These are phyloP conservation scores for Mycena albidolilacea DNA, from an alignment of 768 basidiomycete genomes.

Conservation along the genomic window DNA sequence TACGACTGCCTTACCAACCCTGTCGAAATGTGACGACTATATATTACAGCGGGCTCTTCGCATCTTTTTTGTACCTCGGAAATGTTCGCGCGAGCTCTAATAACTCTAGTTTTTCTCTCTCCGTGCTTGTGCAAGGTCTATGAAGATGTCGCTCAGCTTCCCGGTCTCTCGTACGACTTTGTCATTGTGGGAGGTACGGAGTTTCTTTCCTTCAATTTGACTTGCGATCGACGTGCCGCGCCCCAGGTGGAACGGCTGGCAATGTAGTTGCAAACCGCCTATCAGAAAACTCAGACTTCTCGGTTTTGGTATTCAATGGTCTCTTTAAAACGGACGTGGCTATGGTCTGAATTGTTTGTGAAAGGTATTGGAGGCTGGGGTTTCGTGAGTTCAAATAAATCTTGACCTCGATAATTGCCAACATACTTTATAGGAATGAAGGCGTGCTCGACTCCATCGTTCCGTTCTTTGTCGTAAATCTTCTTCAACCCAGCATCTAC, in stretches of 20 bases:
- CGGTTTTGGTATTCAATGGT: not conserved
- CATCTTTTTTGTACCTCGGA: not conserved
- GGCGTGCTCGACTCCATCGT: not conserved
- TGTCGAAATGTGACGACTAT: not conserved
- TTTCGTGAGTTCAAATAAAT: not conserved
- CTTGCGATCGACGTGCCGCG: not conserved
- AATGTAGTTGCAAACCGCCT: constrained; percentile 30
- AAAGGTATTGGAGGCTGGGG: not conserved
- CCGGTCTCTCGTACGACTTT: not conserved
- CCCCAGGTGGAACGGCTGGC: constrained; percentile 30
- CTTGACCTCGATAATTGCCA: not conserved
- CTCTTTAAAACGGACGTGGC: not conserved
- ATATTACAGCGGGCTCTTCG: not conserved
- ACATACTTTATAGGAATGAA: not conserved
- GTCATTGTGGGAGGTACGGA: not conserved
- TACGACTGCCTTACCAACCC: not conserved
- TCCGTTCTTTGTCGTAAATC: not conserved
- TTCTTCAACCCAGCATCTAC: constrained; percentile 1
- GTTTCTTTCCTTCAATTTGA: not conserved
- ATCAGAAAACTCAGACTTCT: constrained; percentile 29
- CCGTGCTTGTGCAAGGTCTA: constrained; percentile 1
- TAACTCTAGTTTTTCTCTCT: not conserved
- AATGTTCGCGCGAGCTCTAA: not conserved
- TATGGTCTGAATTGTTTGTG: not conserved
- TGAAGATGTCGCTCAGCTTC: not conserved